These are phyloP conservation scores for Melaleuca alternifolia DNA, from an alignment of 345 rosid genomes.

Conservation along the genomic window DNA sequence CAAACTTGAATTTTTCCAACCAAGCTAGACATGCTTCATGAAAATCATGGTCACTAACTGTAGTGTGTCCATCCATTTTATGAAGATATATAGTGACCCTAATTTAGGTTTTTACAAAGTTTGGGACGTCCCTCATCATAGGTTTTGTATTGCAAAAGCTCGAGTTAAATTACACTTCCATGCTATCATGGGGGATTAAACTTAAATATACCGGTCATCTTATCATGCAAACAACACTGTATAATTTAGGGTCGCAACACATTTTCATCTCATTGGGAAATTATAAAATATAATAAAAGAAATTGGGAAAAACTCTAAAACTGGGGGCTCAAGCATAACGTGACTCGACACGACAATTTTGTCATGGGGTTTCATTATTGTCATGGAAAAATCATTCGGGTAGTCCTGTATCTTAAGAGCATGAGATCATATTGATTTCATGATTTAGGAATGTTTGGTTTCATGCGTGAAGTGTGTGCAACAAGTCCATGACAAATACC, in stretches of 20 bases:
- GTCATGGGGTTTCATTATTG: not conserved
- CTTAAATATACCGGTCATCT: not conserved
- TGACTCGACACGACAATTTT: not conserved
- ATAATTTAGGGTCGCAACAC: not conserved
- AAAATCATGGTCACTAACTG: not conserved
- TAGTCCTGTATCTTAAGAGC: not conserved
- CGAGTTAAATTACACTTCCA: not conserved
- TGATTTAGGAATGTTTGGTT: not conserved
- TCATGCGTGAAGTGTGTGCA: not conserved
- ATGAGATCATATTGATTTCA: not conserved
- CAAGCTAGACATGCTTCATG: not conserved
- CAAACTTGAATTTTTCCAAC: not conserved
- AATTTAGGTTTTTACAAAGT: not conserved
- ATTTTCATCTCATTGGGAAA: not conserved
- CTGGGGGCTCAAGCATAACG: not conserved
- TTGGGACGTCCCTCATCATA: not conserved
- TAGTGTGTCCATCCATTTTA: not conserved
- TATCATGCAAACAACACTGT: rapidly evolving
- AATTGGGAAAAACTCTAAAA: not conserved
- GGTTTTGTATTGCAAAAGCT: not conserved
- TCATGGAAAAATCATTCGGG: not conserved
- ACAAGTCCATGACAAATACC: not conserved
- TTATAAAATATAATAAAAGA: not conserved
- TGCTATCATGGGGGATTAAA: too few species aligned
- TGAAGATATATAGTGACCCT: not conserved